phyloP scores from a whole-genome alignment of 495 filamentous ascomycete genomes.

The Penicillium nucicola region DNA sequence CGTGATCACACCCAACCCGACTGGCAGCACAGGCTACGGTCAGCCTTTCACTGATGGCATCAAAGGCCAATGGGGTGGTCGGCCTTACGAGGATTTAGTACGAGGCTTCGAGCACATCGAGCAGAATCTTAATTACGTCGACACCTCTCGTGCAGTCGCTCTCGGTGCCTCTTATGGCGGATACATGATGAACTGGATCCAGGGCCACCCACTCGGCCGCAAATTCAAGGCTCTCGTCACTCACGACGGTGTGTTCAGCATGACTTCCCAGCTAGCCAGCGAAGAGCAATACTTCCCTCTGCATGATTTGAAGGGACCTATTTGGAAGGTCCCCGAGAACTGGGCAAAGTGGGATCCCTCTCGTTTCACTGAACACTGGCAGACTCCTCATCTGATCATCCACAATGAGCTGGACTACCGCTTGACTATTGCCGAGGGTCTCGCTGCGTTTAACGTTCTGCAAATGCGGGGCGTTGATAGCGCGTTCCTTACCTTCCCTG shows the following conservation, averaged over 20 bases:
- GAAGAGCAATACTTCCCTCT: conserved; percentile 90
- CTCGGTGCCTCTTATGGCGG: conserved; percentile 86
- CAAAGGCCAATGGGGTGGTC: conserved; percentile 71
- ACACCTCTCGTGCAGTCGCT: conserved; percentile 73
- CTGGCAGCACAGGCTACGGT: conserved; percentile 82
- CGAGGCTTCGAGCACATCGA: conserved; percentile 76
- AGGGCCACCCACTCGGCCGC: conserved; percentile 52
- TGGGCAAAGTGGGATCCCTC: conserved; percentile 87
- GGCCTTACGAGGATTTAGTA: conserved; percentile 77
- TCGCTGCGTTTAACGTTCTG: conserved; percentile 85
- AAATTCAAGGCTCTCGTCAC: conserved; percentile 88
- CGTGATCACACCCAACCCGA: conserved; percentile 84
- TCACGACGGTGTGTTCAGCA: conserved; percentile 88
- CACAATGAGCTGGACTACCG: conserved; percentile 93
- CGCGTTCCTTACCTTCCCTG: conserved; percentile 73
- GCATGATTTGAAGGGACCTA: conserved; percentile 75
- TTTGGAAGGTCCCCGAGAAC: conserved; percentile 68
- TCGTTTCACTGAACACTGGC: conserved; percentile 65
- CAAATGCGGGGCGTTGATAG: conserved; percentile 58
- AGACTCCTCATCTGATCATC: conserved; percentile 83
- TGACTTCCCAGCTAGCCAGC: conserved; percentile 65
- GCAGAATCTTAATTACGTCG: conserved; percentile 68
- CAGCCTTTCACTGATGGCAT: conserved; percentile 78
- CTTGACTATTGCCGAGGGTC: conserved; percentile 75
- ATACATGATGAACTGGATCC: conserved; percentile 73